phyloP scores from a whole-genome alignment of 176 grass and related monocot genomes.

The Stipa capillata region DNA sequence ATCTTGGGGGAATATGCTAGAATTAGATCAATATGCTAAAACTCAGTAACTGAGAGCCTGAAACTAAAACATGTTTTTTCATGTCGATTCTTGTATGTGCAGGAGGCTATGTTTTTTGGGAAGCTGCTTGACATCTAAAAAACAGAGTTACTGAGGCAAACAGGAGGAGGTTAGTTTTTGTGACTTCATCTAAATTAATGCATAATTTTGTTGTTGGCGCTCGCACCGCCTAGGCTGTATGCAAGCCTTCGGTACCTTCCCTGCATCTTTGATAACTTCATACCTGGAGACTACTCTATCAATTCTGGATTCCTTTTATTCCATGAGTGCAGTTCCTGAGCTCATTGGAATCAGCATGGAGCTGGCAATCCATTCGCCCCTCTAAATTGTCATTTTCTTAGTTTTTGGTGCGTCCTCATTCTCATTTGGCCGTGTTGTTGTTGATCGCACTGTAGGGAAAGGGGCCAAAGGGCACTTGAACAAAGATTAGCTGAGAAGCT shows the following conservation, averaged over 20 bases:
- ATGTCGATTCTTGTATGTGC: too few relatives aligned
- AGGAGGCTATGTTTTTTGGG: too few relatives aligned
- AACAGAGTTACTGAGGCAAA: constrained; percentile 81
- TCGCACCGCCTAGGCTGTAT: neutral
- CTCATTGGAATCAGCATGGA: neutral
- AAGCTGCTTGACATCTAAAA: too few relatives aligned
- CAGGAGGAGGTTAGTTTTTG: constrained; percentile 72
- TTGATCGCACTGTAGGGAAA: constrained; percentile 53
- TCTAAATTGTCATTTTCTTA: neutral
- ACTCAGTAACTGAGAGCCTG: too few relatives aligned
- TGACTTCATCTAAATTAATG: neutral
- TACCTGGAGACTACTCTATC: neutral
- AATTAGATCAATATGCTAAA: too few relatives aligned
- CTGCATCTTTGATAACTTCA: neutral
- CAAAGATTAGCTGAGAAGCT: constrained; percentile 91
- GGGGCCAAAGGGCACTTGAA: constrained; percentile 90
- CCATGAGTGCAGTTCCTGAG: neutral
- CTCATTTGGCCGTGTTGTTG: neutral
- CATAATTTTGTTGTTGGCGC: neutral
- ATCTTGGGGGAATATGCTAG: too few relatives aligned
- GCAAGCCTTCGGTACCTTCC: neutral
- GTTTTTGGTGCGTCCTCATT: neutral
- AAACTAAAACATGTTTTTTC: too few relatives aligned
- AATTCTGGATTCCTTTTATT: neutral
- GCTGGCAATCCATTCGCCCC: neutral